phyloP scores from a whole-genome alignment of 768 basidiomycete species.

The Baorangia bicolor region DNA sequence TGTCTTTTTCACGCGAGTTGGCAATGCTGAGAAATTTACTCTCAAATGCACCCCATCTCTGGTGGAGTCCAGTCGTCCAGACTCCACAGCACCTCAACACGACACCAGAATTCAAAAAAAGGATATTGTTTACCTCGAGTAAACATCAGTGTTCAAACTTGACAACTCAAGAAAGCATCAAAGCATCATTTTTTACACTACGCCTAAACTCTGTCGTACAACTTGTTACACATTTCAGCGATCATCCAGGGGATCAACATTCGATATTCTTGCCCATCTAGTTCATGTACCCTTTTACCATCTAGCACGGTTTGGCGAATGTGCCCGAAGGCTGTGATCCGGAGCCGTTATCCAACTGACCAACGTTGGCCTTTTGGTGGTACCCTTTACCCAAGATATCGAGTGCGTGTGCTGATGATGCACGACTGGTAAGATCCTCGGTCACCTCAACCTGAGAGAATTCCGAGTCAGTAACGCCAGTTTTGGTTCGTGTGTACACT shows the following conservation, averaged over 20 bases:
- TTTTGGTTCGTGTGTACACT: constrained; percentile 25
- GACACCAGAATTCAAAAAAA: too few relatives aligned
- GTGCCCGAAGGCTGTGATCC: constrained; percentile 56
- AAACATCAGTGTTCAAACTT: too few relatives aligned
- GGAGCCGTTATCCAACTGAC: constrained; percentile 50
- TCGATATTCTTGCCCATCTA: not conserved
- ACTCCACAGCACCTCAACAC: too few relatives aligned
- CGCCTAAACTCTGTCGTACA: not conserved
- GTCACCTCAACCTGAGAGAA: constrained; percentile 57
- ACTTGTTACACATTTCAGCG: not conserved
- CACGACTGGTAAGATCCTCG: constrained; percentile 48
- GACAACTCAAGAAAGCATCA: not conserved
- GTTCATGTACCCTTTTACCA: not conserved
- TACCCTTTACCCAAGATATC: constrained; percentile 36
- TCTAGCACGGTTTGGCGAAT: constrained; percentile 64
- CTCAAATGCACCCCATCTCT: too few relatives aligned
- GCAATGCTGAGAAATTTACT: too few relatives aligned
- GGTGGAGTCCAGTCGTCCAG: too few relatives aligned
- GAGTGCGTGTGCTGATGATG: constrained; percentile 53
- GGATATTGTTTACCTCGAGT: too few relatives aligned
- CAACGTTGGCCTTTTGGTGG: constrained; percentile 30
- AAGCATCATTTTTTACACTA: not conserved
- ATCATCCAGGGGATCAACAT: not conserved
- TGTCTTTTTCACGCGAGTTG: too few relatives aligned
- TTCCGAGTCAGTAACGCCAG: not conserved